Conservation (phyloP, 140 eudicot genomes). For the Ambrosia hybrid region DNA sequence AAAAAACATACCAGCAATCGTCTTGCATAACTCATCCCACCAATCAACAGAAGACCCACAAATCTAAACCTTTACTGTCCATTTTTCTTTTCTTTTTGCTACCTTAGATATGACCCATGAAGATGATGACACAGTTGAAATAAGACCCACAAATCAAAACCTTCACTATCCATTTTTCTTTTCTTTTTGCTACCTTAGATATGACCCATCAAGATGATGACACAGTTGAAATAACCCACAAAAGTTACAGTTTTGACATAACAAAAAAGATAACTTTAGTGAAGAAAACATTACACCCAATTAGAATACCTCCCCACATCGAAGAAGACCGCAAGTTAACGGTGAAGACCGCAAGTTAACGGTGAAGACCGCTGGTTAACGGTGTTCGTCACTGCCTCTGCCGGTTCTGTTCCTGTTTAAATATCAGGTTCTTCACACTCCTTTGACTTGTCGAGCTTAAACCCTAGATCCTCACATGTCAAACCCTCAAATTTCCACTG, state of each 20-base stretch:
- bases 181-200: slow-evolving; percentile 63
- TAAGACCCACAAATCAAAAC: slow-evolving; percentile 48
- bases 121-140: slow-evolving; percentile 34
- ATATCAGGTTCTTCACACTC: no score
- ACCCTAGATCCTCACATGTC: no score
- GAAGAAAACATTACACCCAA: slow-evolving; percentile 31
- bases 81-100: slow-evolving; percentile 57
- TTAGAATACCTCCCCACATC: no score
- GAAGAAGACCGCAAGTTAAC: no score
- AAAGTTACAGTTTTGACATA: slow-evolving; percentile 33
- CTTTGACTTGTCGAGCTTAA: no score
- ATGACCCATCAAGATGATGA: slow-evolving; percentile 61
- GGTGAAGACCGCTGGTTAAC: no score
- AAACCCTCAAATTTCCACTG: no score
- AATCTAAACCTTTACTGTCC: slow-evolving; percentile 36
- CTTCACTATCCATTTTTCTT: slow-evolving; percentile 44
- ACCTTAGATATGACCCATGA: slow-evolving; percentile 79
- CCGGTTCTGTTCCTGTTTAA: no score
- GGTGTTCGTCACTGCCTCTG: no score
- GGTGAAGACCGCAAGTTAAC: no score
- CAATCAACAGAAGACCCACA: slow-evolving; percentile 74
- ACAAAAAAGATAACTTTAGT: slow-evolving; percentile 25
- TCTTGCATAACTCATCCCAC: slow-evolving; percentile 63
- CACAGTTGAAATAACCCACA: slow-evolving; percentile 42
- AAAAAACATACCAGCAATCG: slow-evolving; percentile 71